Evolutionary conservation across 1,284 basidiomycete species (phyloP).

Genomic region (Austroboletus novae-zelandiae): DNA sequence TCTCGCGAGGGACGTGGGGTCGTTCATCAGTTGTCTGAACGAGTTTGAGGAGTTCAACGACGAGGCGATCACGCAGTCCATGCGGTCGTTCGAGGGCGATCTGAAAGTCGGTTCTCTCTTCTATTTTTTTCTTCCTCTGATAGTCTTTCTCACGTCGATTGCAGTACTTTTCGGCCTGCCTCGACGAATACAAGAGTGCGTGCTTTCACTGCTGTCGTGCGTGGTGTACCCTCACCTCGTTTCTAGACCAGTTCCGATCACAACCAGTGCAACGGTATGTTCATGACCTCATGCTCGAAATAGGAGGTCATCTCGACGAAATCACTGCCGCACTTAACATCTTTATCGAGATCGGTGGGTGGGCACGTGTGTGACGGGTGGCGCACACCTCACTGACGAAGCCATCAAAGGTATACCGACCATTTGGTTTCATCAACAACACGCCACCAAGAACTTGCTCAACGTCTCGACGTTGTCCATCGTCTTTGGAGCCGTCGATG

Average conservation of each 20-base stretch:
- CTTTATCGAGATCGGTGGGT: constrained; percentile 53
- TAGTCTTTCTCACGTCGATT: not conserved
- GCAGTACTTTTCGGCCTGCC: constrained; percentile 32
- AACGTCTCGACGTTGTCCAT: constrained; percentile 59
- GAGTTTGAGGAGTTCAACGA: constrained; percentile 58
- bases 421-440: constrained; percentile 57
- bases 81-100: constrained; percentile 47
- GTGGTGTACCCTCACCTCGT: not conserved
- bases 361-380: not conserved
- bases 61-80: constrained; percentile 50
- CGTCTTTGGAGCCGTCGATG: constrained; percentile 55
- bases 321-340: constrained; percentile 46
- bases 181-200: constrained; percentile 26
- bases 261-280: constrained; percentile 53
- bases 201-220: constrained; percentile 14
- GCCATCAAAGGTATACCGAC: constrained; percentile 48
- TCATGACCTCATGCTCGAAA: constrained; percentile 51
- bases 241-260: constrained; percentile 44
- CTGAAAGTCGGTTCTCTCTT: constrained; percentile 37
- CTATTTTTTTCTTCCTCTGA: not conserved
- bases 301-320: constrained; percentile 52
- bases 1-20: constrained; percentile 47
- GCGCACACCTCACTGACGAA: constrained; percentile 3
- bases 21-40: constrained; percentile 49
- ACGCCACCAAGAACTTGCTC: constrained; percentile 48